These are phyloP conservation scores for Populus tremula DNA, from an alignment of 345 rosid species.

Conservation along the genomic window DNA sequence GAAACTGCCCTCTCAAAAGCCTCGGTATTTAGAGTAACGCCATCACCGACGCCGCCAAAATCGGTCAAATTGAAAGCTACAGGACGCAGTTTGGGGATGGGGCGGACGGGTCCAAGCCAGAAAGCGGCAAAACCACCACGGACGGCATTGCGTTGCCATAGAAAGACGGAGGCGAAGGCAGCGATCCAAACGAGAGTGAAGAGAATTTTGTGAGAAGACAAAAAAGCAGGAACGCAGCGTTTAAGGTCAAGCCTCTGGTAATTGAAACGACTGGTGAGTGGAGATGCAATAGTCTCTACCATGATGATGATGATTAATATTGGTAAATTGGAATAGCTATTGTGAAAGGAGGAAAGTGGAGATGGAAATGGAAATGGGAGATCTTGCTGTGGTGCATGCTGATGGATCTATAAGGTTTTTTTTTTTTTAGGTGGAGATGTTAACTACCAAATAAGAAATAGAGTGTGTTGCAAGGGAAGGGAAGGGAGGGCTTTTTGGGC, in stretches of 20 bases:
- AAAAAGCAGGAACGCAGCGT: slow-evolving; percentile 53
- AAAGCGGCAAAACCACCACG: slow-evolving; percentile 45
- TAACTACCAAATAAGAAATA: too few species aligned
- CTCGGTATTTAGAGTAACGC: slow-evolving; percentile 67
- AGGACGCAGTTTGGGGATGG: slow-evolving; percentile 55
- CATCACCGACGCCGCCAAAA: slow-evolving; percentile 92
- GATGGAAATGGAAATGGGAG: too few species aligned
- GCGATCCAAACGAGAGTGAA: slow-evolving; percentile 77
- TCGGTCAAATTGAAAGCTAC: slow-evolving; percentile 74
- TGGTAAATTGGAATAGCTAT: too few species aligned
- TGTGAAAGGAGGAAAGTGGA: too few species aligned
- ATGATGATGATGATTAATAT: slow-evolving; percentile 20
- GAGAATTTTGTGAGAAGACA: slow-evolving; percentile 72
- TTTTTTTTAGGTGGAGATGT: too few species aligned
- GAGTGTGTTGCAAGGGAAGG: too few species aligned
- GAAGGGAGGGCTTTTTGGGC: too few species aligned
- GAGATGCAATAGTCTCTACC: slow-evolving; percentile 47
- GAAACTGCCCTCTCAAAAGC: slow-evolving; percentile 86
- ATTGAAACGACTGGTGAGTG: slow-evolving; percentile 44
- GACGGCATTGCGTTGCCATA: slow-evolving; percentile 68
- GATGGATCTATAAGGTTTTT: too few species aligned
- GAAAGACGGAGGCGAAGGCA: slow-evolving; percentile 67
- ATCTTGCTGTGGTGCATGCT: too few species aligned
- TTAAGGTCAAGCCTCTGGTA: slow-evolving; percentile 48
- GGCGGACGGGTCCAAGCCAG: slow-evolving; percentile 35